A percentile compares a stretch with the other conserved stretches of the same genome.
Evolutionary conservation across 768 basidiomycete species (phyloP).

Genomic region (Rhodotorula sphaerocarpa): DNA sequence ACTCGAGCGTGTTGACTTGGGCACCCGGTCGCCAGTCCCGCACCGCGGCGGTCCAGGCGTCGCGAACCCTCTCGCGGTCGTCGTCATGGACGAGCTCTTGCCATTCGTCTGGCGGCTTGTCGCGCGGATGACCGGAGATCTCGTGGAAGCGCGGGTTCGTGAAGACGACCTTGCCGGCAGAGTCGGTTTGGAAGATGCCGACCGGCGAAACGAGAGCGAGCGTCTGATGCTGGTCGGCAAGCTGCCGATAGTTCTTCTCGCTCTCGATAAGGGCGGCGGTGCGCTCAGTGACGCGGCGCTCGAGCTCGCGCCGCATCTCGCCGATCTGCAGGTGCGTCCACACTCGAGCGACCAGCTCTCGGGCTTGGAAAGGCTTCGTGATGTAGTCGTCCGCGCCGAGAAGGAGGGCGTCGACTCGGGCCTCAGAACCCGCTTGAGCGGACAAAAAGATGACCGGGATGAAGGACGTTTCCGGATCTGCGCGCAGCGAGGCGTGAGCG

Average conservation of each 20-base stretch:
- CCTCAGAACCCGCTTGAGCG: constrained; percentile 22
- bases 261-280: constrained; percentile 24
- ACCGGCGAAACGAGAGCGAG: constrained; percentile 23
- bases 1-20: neutral
- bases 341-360: constrained; percentile 27
- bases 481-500: too few species aligned
- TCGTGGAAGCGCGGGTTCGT: constrained; percentile 14
- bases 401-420: constrained; percentile 24
- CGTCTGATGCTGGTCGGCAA: constrained; percentile 27
- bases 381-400: constrained; percentile 31
- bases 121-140: constrained; percentile 10
- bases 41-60: neutral
- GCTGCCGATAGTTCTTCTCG: constrained; percentile 10
- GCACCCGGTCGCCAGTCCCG: neutral
- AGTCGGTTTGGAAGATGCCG: constrained; percentile 19
- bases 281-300: constrained; percentile 23
- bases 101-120: neutral
- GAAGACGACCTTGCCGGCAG: neutral
- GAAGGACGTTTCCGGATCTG: constrained; percentile 5
- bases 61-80: neutral
- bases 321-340: constrained; percentile 27
- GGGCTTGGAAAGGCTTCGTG: constrained; percentile 30
- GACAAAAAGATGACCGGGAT: constrained; percentile 28
- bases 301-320: constrained; percentile 26
- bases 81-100: neutral